phyloP scores from a whole-genome alignment of 2,329 filamentous ascomycete genomes.

The Nemania abortiva region DNA sequence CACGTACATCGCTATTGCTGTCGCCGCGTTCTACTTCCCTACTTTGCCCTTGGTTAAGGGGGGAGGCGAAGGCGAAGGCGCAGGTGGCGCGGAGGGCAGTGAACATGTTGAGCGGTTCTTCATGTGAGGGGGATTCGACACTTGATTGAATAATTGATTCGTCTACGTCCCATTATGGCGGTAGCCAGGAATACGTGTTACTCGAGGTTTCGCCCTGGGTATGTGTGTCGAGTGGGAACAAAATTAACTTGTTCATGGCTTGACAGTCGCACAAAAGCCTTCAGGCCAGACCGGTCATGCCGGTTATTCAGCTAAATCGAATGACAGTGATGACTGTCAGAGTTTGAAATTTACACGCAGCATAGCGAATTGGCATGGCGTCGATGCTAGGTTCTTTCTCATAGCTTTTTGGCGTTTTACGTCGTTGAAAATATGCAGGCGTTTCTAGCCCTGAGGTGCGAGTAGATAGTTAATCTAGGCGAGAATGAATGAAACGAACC shows the following conservation, averaged over 20 bases:
- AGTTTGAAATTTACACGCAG: neutral
- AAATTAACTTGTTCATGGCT: neutral
- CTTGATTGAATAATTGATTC: neutral
- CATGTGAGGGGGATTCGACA: conserved; percentile 3
- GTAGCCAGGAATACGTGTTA: neutral
- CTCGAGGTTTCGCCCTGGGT: neutral
- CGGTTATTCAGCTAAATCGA: neutral
- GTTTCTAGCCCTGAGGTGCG: neutral
- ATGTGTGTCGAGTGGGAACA: neutral
- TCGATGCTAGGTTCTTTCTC: neutral
- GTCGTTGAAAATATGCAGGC: neutral
- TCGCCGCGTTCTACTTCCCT: conserved; percentile 69
- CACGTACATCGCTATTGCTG: conserved; percentile 70
- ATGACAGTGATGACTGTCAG: neutral
- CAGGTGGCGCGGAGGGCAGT: conserved; percentile 8
- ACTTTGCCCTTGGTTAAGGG: conserved; percentile 68
- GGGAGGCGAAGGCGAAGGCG: neutral
- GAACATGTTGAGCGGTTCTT: conserved; percentile 32
- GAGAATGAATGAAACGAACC: neutral
- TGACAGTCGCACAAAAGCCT: neutral
- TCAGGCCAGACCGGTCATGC: neutral
- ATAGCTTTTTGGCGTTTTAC: neutral
- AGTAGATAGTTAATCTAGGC: neutral
- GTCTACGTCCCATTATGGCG: too few relatives aligned
- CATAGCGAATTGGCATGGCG: neutral